phyloP scores from a whole-genome alignment of 352 stramenopile species.

The Phytophthora megakarya region DNA sequence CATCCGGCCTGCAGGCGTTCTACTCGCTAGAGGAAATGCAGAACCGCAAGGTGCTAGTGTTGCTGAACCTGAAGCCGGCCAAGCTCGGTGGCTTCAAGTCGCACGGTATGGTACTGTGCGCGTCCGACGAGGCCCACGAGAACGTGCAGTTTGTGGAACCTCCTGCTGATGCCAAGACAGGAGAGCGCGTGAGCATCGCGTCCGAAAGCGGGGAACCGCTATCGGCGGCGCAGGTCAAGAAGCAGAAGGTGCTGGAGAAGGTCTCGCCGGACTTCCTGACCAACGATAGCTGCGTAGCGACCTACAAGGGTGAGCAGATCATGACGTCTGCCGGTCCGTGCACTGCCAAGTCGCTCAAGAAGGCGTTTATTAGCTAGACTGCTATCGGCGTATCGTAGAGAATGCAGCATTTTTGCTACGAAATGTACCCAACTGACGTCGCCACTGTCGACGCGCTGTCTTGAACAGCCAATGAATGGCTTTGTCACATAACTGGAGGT shows the following conservation, averaged over 20 bases:
- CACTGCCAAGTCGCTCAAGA: conserved; percentile 59
- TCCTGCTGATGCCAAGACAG: conserved; percentile 90
- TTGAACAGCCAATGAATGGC: conserved; percentile 1
- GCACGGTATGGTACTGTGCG: conserved; percentile 97
- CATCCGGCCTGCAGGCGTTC: conserved; percentile 94
- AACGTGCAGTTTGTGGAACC: conserved; percentile 95
- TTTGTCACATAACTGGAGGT: conserved; percentile 16
- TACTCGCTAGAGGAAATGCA: conserved; percentile 96
- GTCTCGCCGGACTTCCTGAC: conserved; percentile 68
- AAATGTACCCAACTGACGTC: conserved; percentile 4
- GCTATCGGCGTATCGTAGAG: conserved; percentile 19
- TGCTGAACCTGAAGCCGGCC: conserved; percentile 98
- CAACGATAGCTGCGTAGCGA: conserved; percentile 68
- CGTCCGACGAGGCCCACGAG: conserved; percentile 85
- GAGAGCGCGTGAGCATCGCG: conserved; percentile 92
- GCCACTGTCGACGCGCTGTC: background rate
- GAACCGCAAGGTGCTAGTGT: conserved; percentile 93
- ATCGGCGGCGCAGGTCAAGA: conserved; percentile 84
- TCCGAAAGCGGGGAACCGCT: conserved; percentile 72
- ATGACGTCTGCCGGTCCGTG: conserved; percentile 73
- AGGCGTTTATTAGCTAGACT: conserved; percentile 76
- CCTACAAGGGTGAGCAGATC: conserved; percentile 80
- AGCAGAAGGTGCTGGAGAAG: conserved; percentile 90
- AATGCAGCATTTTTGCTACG: conserved; percentile 13
- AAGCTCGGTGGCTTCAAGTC: conserved; percentile 98